Conservation (phyloP, 176 grass and related monocot genomes). For the Olyra latifolia region DNA sequence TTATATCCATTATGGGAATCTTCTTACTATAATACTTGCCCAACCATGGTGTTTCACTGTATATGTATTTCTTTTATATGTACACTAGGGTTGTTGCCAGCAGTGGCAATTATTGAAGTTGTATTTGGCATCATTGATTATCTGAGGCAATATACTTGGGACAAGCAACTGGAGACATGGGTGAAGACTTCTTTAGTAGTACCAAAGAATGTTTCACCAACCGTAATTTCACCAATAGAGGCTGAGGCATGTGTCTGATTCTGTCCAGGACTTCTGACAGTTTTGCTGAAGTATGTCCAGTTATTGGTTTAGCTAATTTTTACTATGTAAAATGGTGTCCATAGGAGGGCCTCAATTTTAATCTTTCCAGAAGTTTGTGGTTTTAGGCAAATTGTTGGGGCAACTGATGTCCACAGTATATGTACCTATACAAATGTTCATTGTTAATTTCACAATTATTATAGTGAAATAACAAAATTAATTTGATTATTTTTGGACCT, state of each 20-base stretch:
- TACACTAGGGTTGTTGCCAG: no score
- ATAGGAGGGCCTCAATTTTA: no score
- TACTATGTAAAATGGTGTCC: no score
- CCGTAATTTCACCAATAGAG: slow-evolving; percentile 60
- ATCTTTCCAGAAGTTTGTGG: slow-evolving; percentile 79
- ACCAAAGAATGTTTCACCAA: slow-evolving; percentile 77
- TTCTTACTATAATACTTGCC: no score
- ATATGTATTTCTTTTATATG: no score
- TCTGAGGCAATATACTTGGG: slow-evolving; percentile 89
- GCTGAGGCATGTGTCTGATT: slow-evolving; percentile 27
- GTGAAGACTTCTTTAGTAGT: slow-evolving; percentile 87
- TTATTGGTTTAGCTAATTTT: no score
- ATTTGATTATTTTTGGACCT: no score
- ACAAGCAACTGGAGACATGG: slow-evolving; percentile 94
- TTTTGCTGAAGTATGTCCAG: no score
- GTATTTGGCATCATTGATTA: slow-evolving; percentile 96
- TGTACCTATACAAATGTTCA: slow-evolving; percentile 56
- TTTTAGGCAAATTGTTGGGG: slow-evolving; percentile 73
- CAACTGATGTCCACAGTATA: slow-evolving; percentile 41
- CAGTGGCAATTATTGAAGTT: no score
- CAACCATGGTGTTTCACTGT: no score
- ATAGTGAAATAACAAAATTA: slow-evolving; percentile 59
- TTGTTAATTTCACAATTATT: slow-evolving; percentile 86
- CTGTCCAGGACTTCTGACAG: slow-evolving; percentile 22
- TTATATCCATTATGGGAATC: no score